Base-by-base conservation (phyloP, 495 filamentous ascomycete species). In the Hypoxylon subgilvum region DNA sequence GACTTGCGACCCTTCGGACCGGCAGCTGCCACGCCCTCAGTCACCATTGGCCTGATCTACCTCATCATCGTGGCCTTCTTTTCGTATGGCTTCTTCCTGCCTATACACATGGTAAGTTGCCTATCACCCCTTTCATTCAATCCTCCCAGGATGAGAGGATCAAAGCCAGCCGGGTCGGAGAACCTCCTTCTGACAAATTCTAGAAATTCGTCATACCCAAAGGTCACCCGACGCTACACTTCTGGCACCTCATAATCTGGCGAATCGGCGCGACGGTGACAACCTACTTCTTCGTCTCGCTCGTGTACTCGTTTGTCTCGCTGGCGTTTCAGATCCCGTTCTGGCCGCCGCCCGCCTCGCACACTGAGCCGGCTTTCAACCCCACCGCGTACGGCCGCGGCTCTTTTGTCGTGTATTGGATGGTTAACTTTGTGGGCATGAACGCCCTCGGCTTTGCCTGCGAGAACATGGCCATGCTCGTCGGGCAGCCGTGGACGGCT, bases 11-110 rank as follows among this genome's bases (percentile, higher is more conserved):
- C 86, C 1, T 89, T 89, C 62, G 60, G 65, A 0, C 84, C 84
- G 0, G 74, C 78, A 6, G 76, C 80, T 2, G 73, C 79, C 3
- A 82, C 76, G 2, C 86, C 86, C 0, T 78, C 86, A 5, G 80
- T 88, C 6, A 81, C 78, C 1, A 84, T 89, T 51, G 86, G 86
- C 0, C 68, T 89, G 27, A 88, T 89, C 66, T 89, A 89, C 69
- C 73, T 90, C 18, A 88, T 89, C 66, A 88, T 90, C 67, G 75
- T 89, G 28, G 80, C 85, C 3, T 89, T 89, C 74, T 89, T 89
- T 76, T 84, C 81, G 42, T 88, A 86, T 68, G 74, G 82, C 5
- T 89, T 89, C 78, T 81, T 87, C 65, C 77, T 89, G 57, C 85
- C 86, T 0, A 79, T 88, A 48, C 86, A 90, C 65, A 78, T 78